Evolutionary conservation across 2,329 filamentous ascomycete species (phyloP), one percentile per base, ranked within the genome.

Genomic region (Colletotrichum limetticola): DNA sequence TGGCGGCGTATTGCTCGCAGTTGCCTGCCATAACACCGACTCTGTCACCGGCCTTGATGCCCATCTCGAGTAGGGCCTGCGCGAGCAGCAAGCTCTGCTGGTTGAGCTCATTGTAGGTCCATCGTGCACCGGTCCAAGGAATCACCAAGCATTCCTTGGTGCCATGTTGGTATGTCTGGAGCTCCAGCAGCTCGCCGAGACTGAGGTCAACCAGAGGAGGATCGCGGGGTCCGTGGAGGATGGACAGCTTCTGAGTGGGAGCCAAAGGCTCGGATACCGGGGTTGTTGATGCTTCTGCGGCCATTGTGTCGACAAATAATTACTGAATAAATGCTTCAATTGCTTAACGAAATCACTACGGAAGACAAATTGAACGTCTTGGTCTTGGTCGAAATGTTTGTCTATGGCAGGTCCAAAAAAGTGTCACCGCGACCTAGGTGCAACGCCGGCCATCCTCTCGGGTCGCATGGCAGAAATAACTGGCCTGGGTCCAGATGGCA

Each of bases 11-110:
- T 89, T 97, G 87, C 88, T 97, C 84, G 86, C 95, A 85, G 89
- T 97, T 83, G 85, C 95, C 77, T 82, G 93, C 92, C 91, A 95
- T 94, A 75, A 95, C 91, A 35, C 90, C 93, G 32, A 95, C 87
- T 16, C 92, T 87, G 79, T 95, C 93, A 46, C 92, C 92, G 35
- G 89, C 88, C 52, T 88, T 85, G 64, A 95, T 89, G 2, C 92
- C 92, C 81, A 91, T 88, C 26, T 90, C 88, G 56, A 94, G 82
- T 72, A 95, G 82, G 12, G 93, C 92, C 63, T 90, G 90, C 6
- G 91, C 91, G 57, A 93, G 82, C 66, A 87, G 84, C 57, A 88
- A 87, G 76, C 88, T 90, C 81, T 92, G 89, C 70, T 90, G 86
- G 77, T 91, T 89, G 65, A 93, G 84, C 72, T 92, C 86, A 74